A percentile compares a stretch with the other conserved stretches of the same genome.
Conservation (phyloP, 257 asterid species). For the Vinca minor region DNA sequence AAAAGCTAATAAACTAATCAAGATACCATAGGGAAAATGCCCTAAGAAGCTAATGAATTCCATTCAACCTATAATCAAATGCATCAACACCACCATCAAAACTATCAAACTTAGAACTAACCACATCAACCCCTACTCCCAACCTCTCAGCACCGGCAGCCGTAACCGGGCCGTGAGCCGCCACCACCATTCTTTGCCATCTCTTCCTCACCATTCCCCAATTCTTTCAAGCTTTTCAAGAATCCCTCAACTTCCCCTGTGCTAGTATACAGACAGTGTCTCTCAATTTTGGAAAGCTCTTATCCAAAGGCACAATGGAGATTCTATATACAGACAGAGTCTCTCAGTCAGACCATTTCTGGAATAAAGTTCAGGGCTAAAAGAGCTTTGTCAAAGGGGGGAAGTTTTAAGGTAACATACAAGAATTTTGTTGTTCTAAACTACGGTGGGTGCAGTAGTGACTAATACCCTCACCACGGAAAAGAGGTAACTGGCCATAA, state of each 20-base stretch:
- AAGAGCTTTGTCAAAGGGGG: no score
- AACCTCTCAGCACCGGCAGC: constrained; percentile 73
- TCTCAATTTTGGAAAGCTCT: constrained; percentile 49
- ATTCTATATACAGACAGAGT: no score
- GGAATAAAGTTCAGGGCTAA: neutral
- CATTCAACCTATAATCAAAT: constrained; percentile 36
- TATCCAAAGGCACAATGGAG: constrained; percentile 64
- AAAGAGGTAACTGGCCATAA: no score
- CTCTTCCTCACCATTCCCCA: constrained; percentile 60
- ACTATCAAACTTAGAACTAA: constrained; percentile 56
- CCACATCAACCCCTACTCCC: constrained; percentile 75
- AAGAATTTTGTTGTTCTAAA: no score
- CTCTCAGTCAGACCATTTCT: neutral
- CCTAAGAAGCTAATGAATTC: constrained; percentile 16
- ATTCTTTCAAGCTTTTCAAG: constrained; percentile 56
- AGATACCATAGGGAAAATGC: neutral
- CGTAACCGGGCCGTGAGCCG: constrained; percentile 85
- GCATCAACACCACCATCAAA: constrained; percentile 68
- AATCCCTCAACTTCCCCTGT: constrained; percentile 85
- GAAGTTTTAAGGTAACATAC: no score
- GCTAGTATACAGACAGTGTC: constrained; percentile 71
- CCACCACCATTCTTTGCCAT: constrained; percentile 67
- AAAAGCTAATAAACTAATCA: neutral
- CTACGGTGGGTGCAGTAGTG: no score
- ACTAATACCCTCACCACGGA: no score